Evolutionary conservation across 2,329 filamentous ascomycete species (phyloP).

Genomic region (Clonostachys byssicola): DNA sequence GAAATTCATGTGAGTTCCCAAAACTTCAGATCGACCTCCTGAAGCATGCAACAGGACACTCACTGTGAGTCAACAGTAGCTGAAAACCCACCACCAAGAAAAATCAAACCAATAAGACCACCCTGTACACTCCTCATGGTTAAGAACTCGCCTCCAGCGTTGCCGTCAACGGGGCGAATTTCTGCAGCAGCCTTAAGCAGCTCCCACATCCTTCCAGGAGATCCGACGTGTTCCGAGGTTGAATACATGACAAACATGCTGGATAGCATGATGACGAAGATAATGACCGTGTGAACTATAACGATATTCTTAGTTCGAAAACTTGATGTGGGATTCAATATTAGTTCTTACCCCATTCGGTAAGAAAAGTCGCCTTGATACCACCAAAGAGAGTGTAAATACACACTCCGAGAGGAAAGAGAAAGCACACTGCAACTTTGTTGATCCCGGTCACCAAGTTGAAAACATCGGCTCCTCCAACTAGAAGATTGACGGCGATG

Average conservation of each 20-base stretch:
- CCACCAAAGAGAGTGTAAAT: conserved; percentile 75
- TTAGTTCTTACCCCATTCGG: conserved; percentile 52
- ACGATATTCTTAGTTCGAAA: too few species aligned
- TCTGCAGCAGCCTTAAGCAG: conserved; percentile 62
- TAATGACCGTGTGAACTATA: conserved; percentile 72
- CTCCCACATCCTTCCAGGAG: conserved; percentile 71
- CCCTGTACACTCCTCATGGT: conserved; percentile 38
- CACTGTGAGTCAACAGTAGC: too few species aligned
- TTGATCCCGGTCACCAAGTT: conserved; percentile 34
- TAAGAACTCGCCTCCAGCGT: conserved; percentile 65
- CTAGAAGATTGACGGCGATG: conserved; percentile 85
- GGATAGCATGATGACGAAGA: conserved; percentile 79
- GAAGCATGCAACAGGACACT: too few species aligned
- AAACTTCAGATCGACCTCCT: too few species aligned
- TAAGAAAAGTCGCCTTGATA: conserved; percentile 84
- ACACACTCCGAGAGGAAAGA: conserved; percentile 76
- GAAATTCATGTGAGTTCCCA: too few species aligned
- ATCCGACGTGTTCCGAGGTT: conserved; percentile 64
- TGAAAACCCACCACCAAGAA: too few species aligned
- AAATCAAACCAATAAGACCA: too few species aligned
- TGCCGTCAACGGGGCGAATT: conserved; percentile 70
- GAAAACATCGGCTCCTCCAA: conserved; percentile 66
- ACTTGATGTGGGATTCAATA: too few species aligned
- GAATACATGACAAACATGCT: conserved; percentile 81
- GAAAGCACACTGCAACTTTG: conserved; percentile 77